Evolutionary conservation across 1,284 basidiomycete species (phyloP), one percentile per base, ranked within the genome.

Genomic region (Xerocomus minutiporus): DNA sequence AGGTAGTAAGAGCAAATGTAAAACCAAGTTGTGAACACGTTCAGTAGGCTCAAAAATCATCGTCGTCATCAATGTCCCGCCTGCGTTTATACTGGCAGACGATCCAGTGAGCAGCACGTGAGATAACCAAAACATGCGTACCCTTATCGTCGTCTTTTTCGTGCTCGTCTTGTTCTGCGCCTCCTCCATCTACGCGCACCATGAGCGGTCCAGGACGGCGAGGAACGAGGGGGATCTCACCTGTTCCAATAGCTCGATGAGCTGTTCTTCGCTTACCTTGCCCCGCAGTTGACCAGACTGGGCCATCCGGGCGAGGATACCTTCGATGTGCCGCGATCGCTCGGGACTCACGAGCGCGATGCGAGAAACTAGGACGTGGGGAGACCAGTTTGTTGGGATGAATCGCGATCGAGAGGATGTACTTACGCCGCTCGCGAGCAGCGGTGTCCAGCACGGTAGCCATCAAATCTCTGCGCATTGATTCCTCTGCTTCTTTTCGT

Each of bases 161-260:
- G 77, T 63, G 39, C 75, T 71, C 53, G 74, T 65, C 60, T 79
- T 79, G n/a, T 77, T 79, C 55, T 81, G 76, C 1, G 78, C 81
- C 39, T 81, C 80, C 57, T 88, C 88, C 69, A 86, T 82, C 86
- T 89, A 59, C 12, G 11, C 26, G 5, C 6, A n/a, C 8, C 34
- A 26, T 55, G 25, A 53, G 51, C 8, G 5, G 20, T 20, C 20
- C 23, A 9, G 45, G 36, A 36, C 15, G n/a, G 35, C 35, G 36
- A 12, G 34, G 23, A n/a, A 46, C 5, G 9, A 11, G 28, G 34
- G 20, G 44, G 9, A 7, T 36, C 73, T 59, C 58, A 94, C 94
- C 81, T 98, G 94, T 67, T 98, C 92, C 51, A 99, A 78, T 17
- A 99, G 74, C 35, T 86, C 88, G 64, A 98, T 96, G 54, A 99